These are phyloP conservation scores for Vaccinium corymbosum DNA, from an alignment of 148 eudicot genomes.

Conservation along the genomic window DNA sequence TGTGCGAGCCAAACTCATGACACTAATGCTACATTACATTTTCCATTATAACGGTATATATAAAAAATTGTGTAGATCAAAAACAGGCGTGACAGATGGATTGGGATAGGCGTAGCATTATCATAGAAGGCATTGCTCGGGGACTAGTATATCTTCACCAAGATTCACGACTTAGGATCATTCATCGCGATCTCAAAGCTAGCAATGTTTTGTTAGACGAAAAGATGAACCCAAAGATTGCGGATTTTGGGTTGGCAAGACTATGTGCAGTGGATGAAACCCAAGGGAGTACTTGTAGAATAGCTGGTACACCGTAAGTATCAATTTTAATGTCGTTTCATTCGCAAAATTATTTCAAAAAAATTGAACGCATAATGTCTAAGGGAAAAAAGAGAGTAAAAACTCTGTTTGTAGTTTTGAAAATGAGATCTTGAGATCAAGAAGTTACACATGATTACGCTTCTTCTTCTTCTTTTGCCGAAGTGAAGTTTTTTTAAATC, in stretches of 20 bases:
- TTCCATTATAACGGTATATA: background rate
- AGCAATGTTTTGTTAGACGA: conserved; percentile 42
- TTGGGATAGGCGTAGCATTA: conserved; percentile 46
- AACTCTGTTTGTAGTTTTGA: too few species aligned
- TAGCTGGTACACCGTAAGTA: conserved; percentile 61
- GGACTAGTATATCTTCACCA: conserved; percentile 61
- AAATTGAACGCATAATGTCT: too few species aligned
- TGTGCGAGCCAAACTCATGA: too few species aligned
- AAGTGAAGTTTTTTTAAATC: too few species aligned
- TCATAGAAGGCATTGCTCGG: conserved; percentile 48
- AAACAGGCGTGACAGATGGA: conserved; percentile 28
- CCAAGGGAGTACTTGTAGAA: conserved; percentile 34
- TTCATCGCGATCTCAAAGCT: conserved; percentile 60
- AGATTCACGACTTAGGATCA: conserved; percentile 47
- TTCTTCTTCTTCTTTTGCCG: too few species aligned
- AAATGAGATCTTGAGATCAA: too few species aligned
- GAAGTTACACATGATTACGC: too few species aligned
- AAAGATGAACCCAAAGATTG: conserved; percentile 49
- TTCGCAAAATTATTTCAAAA: too few species aligned
- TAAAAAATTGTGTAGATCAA: conserved; percentile 30
- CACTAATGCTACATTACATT: too few species aligned
- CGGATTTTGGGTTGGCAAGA: conserved; percentile 59
- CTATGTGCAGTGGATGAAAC: conserved; percentile 45
- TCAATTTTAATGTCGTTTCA: background rate
- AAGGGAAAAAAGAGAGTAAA: too few species aligned